Percentiles rank a stretch among this genome's conserved stretches.
Conservation (phyloP, 2,329 filamentous ascomycete genomes). For the Magnaporthales sp. region DNA sequence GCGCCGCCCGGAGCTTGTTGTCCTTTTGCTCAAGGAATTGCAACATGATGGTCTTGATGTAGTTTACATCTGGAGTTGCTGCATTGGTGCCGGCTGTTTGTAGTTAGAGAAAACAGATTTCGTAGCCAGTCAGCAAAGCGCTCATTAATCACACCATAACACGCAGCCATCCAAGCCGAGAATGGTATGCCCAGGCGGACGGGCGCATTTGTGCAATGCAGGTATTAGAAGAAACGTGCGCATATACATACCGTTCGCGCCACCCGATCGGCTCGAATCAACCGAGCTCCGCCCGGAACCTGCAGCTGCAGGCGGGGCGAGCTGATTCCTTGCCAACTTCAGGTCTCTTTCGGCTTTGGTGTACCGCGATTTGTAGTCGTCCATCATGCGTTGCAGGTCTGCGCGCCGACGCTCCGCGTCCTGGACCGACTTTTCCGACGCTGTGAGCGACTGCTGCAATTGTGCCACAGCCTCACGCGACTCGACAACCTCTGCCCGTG, state of each 20-base stretch:
- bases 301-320: slow-evolving; percentile 18
- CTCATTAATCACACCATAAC: neutral
- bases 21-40: slow-evolving; percentile 79
- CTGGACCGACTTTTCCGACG: slow-evolving; percentile 71
- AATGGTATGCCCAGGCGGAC: neutral
- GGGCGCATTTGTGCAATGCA: neutral
- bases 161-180: neutral
- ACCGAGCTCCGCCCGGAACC: slow-evolving; percentile 33
- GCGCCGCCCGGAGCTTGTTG: slow-evolving; percentile 63
- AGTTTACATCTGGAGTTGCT: slow-evolving; percentile 42
- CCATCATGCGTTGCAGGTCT: slow-evolving; percentile 66
- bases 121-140: neutral
- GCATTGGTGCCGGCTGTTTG: slow-evolving; percentile 7
- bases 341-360: slow-evolving; percentile 70
- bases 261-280: slow-evolving; percentile 33
- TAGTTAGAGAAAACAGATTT: neutral
- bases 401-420: slow-evolving; percentile 76
- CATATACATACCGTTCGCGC: slow-evolving; percentile 7
- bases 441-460: slow-evolving; percentile 73
- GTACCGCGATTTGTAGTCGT: slow-evolving; percentile 67
- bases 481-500: slow-evolving; percentile 65
- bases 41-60: slow-evolving; percentile 72
- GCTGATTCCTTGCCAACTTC: slow-evolving; percentile 41
- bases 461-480: slow-evolving; percentile 68
- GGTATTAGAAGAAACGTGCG: neutral